Evolutionary conservation across 495 filamentous ascomycete genomes (phyloP).

Genomic region (Podospora pseudocomata): DNA sequence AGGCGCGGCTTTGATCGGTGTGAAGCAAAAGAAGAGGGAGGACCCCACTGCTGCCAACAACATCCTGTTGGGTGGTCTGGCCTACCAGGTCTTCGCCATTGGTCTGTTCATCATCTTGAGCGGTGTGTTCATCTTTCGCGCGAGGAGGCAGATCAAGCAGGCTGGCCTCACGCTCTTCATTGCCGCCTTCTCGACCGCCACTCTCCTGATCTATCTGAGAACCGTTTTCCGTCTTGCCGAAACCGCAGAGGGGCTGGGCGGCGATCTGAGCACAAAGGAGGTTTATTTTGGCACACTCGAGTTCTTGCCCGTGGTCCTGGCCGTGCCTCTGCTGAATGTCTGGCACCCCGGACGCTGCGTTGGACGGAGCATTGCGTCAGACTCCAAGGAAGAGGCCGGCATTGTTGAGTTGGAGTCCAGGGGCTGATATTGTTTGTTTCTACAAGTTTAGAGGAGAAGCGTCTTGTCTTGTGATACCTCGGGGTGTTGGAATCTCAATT

Average conservation of each 20-base stretch:
- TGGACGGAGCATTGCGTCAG: conserved; percentile 16
- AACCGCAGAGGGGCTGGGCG: conserved; percentile 48
- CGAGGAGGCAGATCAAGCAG: conserved; percentile 14
- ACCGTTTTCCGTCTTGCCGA: conserved; percentile 55
- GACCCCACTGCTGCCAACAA: conserved; percentile 47
- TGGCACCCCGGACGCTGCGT: conserved; percentile 50
- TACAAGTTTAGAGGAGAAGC: not conserved
- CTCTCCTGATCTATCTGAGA: conserved; percentile 50
- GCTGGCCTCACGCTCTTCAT: conserved; percentile 28
- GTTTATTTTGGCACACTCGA: conserved; percentile 52
- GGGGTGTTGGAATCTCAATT: not conserved
- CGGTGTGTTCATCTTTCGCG: conserved; percentile 30
- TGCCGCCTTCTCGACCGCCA: conserved; percentile 38
- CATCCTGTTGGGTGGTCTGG: conserved; percentile 50
- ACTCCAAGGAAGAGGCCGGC: not conserved
- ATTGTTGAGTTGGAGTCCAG: conserved; percentile 6
- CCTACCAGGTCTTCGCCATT: conserved; percentile 49
- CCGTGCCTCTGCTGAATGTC: conserved; percentile 39
- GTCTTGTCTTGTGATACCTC: not conserved
- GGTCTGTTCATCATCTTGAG: conserved; percentile 45
- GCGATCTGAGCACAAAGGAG: conserved; percentile 45
- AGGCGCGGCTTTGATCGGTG: conserved; percentile 49
- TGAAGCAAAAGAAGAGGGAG: conserved; percentile 37
- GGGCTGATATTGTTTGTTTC: not conserved
- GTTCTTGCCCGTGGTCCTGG: conserved; percentile 50